These are phyloP conservation scores for Coniochaeta ligniaria DNA, from an alignment of 2,329 filamentous ascomycete genomes.

Conservation along the genomic window DNA sequence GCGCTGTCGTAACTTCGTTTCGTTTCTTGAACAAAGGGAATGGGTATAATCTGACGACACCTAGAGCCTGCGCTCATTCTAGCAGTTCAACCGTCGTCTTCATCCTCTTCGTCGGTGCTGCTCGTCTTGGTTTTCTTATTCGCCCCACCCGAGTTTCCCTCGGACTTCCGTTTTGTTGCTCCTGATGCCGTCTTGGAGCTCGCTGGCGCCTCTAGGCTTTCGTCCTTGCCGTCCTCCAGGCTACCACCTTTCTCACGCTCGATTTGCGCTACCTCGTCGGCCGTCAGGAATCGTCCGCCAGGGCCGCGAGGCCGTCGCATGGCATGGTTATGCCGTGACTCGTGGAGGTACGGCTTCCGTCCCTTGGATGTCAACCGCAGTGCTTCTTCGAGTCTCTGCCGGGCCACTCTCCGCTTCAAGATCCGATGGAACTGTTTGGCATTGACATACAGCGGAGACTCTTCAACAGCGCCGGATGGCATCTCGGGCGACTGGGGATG, in stretches of 20 bases:
- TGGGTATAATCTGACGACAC: slow-evolving; percentile 12
- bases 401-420: slow-evolving; percentile 83
- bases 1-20: slow-evolving; percentile 18
- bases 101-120: slow-evolving; percentile 32
- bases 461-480: slow-evolving; percentile 65
- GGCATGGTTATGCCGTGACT: slow-evolving; percentile 95
- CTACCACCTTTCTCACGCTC: slow-evolving; percentile 52
- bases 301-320: slow-evolving; percentile 93
- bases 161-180: slow-evolving; percentile 56
- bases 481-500: slow-evolving; percentile 75
- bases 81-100: slow-evolving; percentile 9
- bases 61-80: not conserved
- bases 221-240: slow-evolving; percentile 20
- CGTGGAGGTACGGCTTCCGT: slow-evolving; percentile 92
- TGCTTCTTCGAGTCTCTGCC: slow-evolving; percentile 90
- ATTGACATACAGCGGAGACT: slow-evolving; percentile 94
- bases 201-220: slow-evolving; percentile 13
- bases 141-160: slow-evolving; percentile 35
- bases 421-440: slow-evolving; percentile 99
- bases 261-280: slow-evolving; percentile 89
- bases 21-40: slow-evolving; percentile 12
- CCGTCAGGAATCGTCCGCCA: slow-evolving; percentile 90
- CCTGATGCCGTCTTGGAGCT: slow-evolving; percentile 22
- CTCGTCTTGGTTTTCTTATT: slow-evolving; percentile 47
- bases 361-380: slow-evolving; percentile 89